Base-by-base conservation (phyloP, 163 green algal species). In the Smithsoniella earleae region DNA sequence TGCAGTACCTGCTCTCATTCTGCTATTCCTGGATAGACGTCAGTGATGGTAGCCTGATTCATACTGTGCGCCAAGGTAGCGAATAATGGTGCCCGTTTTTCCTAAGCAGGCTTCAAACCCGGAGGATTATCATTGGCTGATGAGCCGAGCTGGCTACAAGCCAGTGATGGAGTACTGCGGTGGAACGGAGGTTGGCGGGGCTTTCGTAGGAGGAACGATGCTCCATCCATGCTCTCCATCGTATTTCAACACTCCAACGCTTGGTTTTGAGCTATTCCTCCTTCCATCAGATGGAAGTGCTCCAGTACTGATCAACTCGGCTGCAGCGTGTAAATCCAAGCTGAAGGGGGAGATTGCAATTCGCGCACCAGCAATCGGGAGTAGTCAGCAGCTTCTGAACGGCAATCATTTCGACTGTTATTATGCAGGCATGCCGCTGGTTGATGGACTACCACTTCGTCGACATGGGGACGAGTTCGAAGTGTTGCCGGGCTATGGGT, bases 111-210 rank as follows among this genome's bases (percentile, higher is more conserved):
- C 87, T 2, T 91, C 84, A 0, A 79, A 79, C 3, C 69, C 90
- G 0, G 87, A 95, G 10, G 92, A 97, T 80, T 92, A 86, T 74
- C 85, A 89, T 18, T 97, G 92, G 92, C 87, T 97, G 16, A 86
- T 83, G 77, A 80, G 79, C 75, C 45, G 77, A 5, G 74, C 73
- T 1, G 80, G 80, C 3, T 89, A 89, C 75, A 64, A 76, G 0
- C 87, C 88, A 2, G 82, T 97, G 2, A 83, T 97, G 1, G 90
- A 97, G 86, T 93, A 95, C 82, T 95, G 88, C 76, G 91, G 91
- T 30, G 85, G 92, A 64, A 98, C 92, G 0, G 92, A 98, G 81
- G 88, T 97, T 45, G 92, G 85, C 1, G 92, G 92, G 37, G 90
- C 76, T 62, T 97, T 90, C 76, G 34, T 95, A 22, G 77, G 82